Evolutionary conservation across 495 filamentous ascomycete species (phyloP), one percentile per base, ranked within the genome.

Genomic region (Terfezia claveryi): DNA sequence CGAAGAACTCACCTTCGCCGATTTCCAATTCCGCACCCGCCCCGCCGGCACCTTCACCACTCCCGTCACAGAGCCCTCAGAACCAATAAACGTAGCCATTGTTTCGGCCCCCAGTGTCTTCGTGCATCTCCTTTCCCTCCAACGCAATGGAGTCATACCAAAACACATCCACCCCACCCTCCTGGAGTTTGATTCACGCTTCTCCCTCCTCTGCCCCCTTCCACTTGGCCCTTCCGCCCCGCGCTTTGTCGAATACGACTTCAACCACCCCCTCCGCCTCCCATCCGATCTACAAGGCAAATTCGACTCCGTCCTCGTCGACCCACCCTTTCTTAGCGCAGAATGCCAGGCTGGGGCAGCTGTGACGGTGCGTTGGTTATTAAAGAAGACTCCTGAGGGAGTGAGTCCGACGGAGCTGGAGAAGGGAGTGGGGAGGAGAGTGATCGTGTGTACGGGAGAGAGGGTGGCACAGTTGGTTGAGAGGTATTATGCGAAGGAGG

Each of bases 261-360:
- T 81, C 61, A 64, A 76, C 32, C 65, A 77, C 50, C 83, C 84
- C 1, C 63, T 81, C 36, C 69, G 84, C 4, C 78, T 82, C 7
- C 56, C 44, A 73, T 69, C 62, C 4, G 64, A 77, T 12, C 62
- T 87, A 23, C 85, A 84, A 62, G 77, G 75, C 17, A 69, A 63
- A 36, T 77, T 77, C 38, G 76, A 85, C 65, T 70, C 78, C 49
- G 73, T 88, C 55, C 78, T 87, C 55, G 74, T 74, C 57, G 84
- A 89, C 66, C 84, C 84, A 0, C 84, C 84, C 2, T 89, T 88
- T 57, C 68, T 88, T 8, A 81, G 75, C 60, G 74, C 81, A 58
- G 82, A 89, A 57, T 89, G 84, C 64, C 84, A 89, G 59, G 84
- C 82, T 0, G 87, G 87, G 71, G 82, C 79, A 17, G 83, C 83